Evolutionary conservation across 805 yeast genomes (phyloP).

Genomic region (Candida manassasensis): DNA sequence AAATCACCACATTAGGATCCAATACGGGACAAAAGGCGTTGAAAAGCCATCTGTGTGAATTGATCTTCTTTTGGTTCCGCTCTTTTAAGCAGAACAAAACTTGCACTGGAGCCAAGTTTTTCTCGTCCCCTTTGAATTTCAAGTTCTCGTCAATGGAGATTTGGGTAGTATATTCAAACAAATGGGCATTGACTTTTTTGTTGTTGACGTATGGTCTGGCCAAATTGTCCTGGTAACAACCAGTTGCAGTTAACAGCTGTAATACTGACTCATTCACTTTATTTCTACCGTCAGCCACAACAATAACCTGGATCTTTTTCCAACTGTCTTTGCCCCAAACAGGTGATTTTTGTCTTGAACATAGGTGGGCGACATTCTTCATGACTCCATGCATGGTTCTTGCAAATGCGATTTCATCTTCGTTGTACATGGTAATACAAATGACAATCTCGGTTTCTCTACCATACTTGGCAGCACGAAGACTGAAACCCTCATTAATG

Average conservation of each 20-base stretch:
- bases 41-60: slow-evolving; percentile 96
- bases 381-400: slow-evolving; percentile 93
- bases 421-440: slow-evolving; percentile 97
- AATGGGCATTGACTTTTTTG: slow-evolving; percentile 86
- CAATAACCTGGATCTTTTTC: slow-evolving; percentile 91
- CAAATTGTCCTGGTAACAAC: slow-evolving; percentile 95
- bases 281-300: slow-evolving; percentile 92
- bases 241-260: slow-evolving; percentile 88
- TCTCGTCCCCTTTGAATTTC: slow-evolving; percentile 85
- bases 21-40: slow-evolving; percentile 90
- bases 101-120: slow-evolving; percentile 92
- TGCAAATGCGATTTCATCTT: slow-evolving; percentile 83
- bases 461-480: slow-evolving; percentile 79
- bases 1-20: slow-evolving; percentile 84
- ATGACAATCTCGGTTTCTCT: slow-evolving; percentile 90
- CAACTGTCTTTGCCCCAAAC: slow-evolving; percentile 97
- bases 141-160: slow-evolving; percentile 85
- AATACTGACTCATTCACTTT: slow-evolving; percentile 81
- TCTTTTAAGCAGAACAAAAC: slow-evolving; percentile 90
- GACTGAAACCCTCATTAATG: slow-evolving; percentile 70
- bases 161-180: slow-evolving; percentile 95
- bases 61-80: slow-evolving; percentile 85
- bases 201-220: slow-evolving; percentile 93
- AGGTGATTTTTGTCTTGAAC: slow-evolving; percentile 73
- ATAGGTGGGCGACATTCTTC: slow-evolving; percentile 84